Evolutionary conservation across 1,139 yeast genomes (phyloP).

Genomic region (Wickerhamiella pararugosa): DNA sequence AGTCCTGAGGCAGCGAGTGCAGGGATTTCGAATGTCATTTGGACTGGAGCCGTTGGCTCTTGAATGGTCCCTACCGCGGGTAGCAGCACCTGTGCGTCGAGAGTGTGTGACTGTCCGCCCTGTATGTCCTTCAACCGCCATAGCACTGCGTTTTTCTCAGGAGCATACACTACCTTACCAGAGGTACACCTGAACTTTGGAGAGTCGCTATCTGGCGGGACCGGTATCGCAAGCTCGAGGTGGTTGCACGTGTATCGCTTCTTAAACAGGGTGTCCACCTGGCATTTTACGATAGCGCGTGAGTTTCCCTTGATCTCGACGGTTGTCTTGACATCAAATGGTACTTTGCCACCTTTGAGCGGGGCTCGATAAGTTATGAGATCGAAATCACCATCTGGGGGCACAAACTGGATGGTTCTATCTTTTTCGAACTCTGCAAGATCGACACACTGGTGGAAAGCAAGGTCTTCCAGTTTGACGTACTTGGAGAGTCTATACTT

Average conservation of each 20-base stretch:
- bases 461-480: constrained; percentile 74
- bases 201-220: constrained; percentile 84
- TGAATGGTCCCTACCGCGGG: constrained; percentile 47
- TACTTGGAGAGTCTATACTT: constrained; percentile 21
- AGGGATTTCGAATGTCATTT: constrained; percentile 84
- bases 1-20: constrained; percentile 89
- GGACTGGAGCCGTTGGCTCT: constrained; percentile 23
- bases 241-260: constrained; percentile 70
- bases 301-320: constrained; percentile 56
- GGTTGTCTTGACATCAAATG: constrained; percentile 39
- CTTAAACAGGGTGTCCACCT: constrained; percentile 66
- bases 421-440: constrained; percentile 63
- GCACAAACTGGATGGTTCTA: constrained; percentile 60
- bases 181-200: constrained; percentile 65
- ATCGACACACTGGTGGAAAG: constrained; percentile 74
- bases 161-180: constrained; percentile 81
- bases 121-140: constrained; percentile 82
- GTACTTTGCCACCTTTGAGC: constrained; percentile 23
- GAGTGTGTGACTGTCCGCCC: constrained; percentile 73
- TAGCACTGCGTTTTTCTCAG: constrained; percentile 60
- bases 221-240: constrained; percentile 72
- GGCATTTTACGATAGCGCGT: constrained; percentile 61
- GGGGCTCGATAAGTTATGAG: constrained; percentile 65
- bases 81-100: constrained; percentile 74
- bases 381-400: constrained; percentile 77